Base-by-base conservation (phyloP, 768 basidiomycete genomes). In the Saitozyma podzolica region DNA sequence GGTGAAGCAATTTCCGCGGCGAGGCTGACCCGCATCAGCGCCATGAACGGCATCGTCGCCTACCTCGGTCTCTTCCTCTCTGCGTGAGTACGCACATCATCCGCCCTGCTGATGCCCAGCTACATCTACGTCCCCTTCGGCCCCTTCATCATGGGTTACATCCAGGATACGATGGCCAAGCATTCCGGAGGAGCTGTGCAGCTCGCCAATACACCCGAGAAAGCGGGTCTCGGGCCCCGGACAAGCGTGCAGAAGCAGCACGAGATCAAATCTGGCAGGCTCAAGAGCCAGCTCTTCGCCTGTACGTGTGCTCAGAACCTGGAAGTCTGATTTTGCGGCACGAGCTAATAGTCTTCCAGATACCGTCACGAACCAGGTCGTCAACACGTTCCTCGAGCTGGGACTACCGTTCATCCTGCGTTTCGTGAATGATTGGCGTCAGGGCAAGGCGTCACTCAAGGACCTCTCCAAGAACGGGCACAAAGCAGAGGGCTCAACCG, bases 71-170 rank as follows among this genome's bases (percentile, higher is more conserved):
- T 99, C n/a, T 87, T 86, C 7, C 86, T 98, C 14, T 91, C 89
- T n/a, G 92, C 94, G 14, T 97, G 50, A 73, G 75, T 66, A 37
- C 19, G 8, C 50, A 3, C 48, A 7, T 45, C 16, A 16, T 14
- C n/a, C 56, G n/a, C 39, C 39, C 39, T 14, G 4, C 16, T 53
- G 58, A 60, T 71, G 51, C 2, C 3, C 49, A 77, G 76, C 20
- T 79, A 93, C 74, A 85, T 96, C 54, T 99, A 98, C 76, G 90
- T 95, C 5, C 93, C 93, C 0, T 96, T 94, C 66, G 93, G 93
- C 39, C 89, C 89, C 74, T 84, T 85, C 56, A 86, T 92, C 64
- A 92, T 93, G 89, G 81, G 83, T 8, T 75, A 82, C 54, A 81
- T 84, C 40, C 82, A 82, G 58, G 45, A 56, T 17, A 49, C 57